Base-by-base conservation (phyloP, 352 stramenopile species). In the Phytophthora pinifolia region DNA sequence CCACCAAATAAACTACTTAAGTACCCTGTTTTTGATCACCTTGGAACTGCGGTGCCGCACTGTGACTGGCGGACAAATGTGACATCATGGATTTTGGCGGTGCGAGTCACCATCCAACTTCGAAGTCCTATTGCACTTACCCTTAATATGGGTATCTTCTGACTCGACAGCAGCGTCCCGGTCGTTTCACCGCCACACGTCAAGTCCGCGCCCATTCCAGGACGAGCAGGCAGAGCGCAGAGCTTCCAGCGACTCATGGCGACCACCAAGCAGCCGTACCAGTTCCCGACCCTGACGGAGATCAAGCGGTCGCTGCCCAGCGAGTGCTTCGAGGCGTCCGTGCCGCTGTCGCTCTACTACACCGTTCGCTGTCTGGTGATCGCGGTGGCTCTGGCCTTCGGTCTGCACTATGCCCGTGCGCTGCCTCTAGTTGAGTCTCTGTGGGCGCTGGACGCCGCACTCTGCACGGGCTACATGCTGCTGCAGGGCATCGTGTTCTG, bases 401-500 rank as follows among this genome's bases (percentile, higher is more conserved):
- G 53, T 8, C 76, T 92, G 22, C 63, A 67, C 31, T 57, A 64
- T 37, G 64, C 64, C 17, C 83, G 80, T 3, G 30, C 68, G 33
- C 54, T 78, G 47, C 62, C 75, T n/a, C 9, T 83, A 3, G 57
- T 86, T 30, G 59, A 83, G 37, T 42, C 32, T 18, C 54, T 65
- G 13, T 60, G 50, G 31, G 50, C 51, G 22, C 56, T 87, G 42
- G 75, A 90, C 47, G 59, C 57, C 22, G 60, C 64, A 4, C 52
- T 88, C 1, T 89, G 76, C 60, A 46, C 32, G 17, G 55, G 46
- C 36, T 93, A 93, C 71, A 57, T 89, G 20, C 71, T 87, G 51
- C 60, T 89, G 43, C 83, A 90, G 54, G 81, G 83, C 33, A 62
- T 91, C 51, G 72, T 90, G 38, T 90, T 93, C 64, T 91, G 80